phyloP scores from a whole-genome alignment of 805 yeast species.

The Metschnikowia picachoensis region DNA sequence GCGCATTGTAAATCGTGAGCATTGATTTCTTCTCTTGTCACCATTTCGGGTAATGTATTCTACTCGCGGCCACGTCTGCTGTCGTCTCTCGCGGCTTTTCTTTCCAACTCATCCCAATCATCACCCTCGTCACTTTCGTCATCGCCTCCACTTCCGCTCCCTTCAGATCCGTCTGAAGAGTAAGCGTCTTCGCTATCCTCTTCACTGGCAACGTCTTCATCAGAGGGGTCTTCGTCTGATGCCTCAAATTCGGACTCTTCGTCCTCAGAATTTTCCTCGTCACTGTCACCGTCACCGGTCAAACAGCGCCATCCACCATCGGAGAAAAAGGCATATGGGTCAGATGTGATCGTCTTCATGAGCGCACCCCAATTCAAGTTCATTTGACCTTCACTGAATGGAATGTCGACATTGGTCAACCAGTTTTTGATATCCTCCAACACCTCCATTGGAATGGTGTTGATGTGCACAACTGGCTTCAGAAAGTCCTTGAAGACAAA shows the following conservation, averaged over 20 bases:
- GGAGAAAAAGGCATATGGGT: conserved; percentile 87
- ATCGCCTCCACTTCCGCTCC: conserved; percentile 25
- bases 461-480: conserved; percentile 85
- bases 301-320: conserved; percentile 97
- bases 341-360: conserved; percentile 88
- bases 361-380: conserved; percentile 94
- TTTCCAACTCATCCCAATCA: conserved; percentile 58
- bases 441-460: conserved; percentile 90
- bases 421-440: conserved; percentile 92
- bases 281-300: conserved; percentile 76
- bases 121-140: conserved; percentile 35
- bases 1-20: too few relatives aligned
- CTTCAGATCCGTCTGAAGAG: conserved; percentile 34
- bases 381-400: conserved; percentile 90
- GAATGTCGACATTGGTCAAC: conserved; percentile 97
- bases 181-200: conserved; percentile 38
- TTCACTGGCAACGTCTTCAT: conserved; percentile 58
- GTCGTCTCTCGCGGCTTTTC: conserved; percentile 51
- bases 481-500: conserved; percentile 90
- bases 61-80: conserved; percentile 20
- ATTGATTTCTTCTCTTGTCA: too few relatives aligned
- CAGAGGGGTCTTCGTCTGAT: conserved; percentile 55
- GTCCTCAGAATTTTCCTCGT: conserved; percentile 62
- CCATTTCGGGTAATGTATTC: not conserved
- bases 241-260: conserved; percentile 72